These are phyloP conservation scores for Mycena filopes DNA, from an alignment of 768 basidiomycete genomes.

Conservation along the genomic window DNA sequence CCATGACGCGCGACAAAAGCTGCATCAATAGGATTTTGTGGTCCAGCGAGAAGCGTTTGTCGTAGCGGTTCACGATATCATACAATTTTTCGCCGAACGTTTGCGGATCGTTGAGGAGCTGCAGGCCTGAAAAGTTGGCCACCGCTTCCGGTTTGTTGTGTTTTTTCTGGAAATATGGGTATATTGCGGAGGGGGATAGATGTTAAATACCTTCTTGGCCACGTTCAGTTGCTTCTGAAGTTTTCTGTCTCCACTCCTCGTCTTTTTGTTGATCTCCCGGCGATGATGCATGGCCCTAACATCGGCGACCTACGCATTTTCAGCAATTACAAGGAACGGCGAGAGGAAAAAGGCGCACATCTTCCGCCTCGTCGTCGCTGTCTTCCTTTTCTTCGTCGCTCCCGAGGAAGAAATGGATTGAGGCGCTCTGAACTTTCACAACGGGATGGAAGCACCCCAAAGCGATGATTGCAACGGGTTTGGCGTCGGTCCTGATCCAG, in stretches of 20 bases:
- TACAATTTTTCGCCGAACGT: slow-evolving; percentile 95
- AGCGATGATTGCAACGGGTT: slow-evolving; percentile 91
- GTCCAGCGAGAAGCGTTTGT: slow-evolving; percentile 95
- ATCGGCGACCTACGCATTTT: slow-evolving; percentile 62
- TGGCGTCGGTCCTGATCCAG: slow-evolving; percentile 79
- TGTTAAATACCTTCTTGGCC: slow-evolving; percentile 72
- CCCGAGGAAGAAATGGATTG: slow-evolving; percentile 97
- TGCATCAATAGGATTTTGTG: slow-evolving; percentile 99
- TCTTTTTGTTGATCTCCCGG: slow-evolving; percentile 94
- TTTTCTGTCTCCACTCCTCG: slow-evolving; percentile 83
- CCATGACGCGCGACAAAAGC: slow-evolving; percentile 93
- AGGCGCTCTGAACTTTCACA: slow-evolving; percentile 93
- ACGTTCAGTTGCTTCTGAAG: slow-evolving; percentile 76
- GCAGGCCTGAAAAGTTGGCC: slow-evolving; percentile 91
- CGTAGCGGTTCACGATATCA: slow-evolving; percentile 82
- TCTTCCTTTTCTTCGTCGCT: slow-evolving; percentile 81
- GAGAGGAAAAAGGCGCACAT: slow-evolving; percentile 43
- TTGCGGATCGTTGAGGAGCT: slow-evolving; percentile 94
- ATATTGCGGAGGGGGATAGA: background rate
- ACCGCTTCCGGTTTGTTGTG: slow-evolving; percentile 43
- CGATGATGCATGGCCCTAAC: slow-evolving; percentile 84
- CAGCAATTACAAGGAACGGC: slow-evolving; percentile 11
- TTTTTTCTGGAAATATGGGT: slow-evolving; percentile 44
- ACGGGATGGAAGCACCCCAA: slow-evolving; percentile 94
- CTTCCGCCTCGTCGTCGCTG: slow-evolving; percentile 77